Percentiles rank a stretch among this genome's conserved stretches.
These are phyloP conservation scores for Purpureocillium takamizusanense DNA, from an alignment of 2,329 filamentous ascomycete genomes.

Conservation along the genomic window DNA sequence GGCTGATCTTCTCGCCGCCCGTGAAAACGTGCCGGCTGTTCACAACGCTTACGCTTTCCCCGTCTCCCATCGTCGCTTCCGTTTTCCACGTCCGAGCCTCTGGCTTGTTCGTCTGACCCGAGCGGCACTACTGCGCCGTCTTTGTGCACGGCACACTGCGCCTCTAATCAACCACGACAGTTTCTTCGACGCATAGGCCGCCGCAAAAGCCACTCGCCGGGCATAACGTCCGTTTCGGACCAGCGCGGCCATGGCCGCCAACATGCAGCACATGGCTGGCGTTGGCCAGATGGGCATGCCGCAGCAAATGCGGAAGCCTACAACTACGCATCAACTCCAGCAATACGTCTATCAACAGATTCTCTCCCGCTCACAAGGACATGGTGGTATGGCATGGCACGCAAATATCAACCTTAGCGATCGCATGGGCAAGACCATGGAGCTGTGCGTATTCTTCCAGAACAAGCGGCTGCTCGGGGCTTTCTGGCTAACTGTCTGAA, in stretches of 20 bases:
- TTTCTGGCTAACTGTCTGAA: slow-evolving; percentile 16
- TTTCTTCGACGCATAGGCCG: background rate
- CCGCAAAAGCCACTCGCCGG: slow-evolving; percentile 6
- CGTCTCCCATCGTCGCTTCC: too few relatives aligned
- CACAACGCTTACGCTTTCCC: too few relatives aligned
- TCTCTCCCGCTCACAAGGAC: slow-evolving; percentile 20
- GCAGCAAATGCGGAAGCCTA: slow-evolving; percentile 28
- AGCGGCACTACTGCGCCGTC: too few relatives aligned
- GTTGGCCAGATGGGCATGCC: slow-evolving; percentile 34
- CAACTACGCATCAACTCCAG: slow-evolving; percentile 20
- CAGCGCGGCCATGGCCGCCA: slow-evolving; percentile 48
- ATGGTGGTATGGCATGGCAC: slow-evolving; percentile 29
- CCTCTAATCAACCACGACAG: background rate
- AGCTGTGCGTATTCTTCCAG: slow-evolving; percentile 27
- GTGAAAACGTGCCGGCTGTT: too few relatives aligned
- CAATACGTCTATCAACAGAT: slow-evolving; percentile 31
- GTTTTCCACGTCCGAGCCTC: too few relatives aligned
- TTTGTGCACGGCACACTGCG: too few relatives aligned
- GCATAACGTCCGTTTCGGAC: slow-evolving; percentile 10
- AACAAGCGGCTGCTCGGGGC: too few relatives aligned
- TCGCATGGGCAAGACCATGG: slow-evolving; percentile 32
- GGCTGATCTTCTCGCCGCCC: too few relatives aligned
- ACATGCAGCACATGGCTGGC: slow-evolving; percentile 47
- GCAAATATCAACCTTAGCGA: slow-evolving; percentile 25
- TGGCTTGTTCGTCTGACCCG: too few relatives aligned